Evolutionary conservation across 2,329 filamentous ascomycete species (phyloP), one percentile per base, ranked within the genome.

Genomic region (Pestalotiopsis sp.): DNA sequence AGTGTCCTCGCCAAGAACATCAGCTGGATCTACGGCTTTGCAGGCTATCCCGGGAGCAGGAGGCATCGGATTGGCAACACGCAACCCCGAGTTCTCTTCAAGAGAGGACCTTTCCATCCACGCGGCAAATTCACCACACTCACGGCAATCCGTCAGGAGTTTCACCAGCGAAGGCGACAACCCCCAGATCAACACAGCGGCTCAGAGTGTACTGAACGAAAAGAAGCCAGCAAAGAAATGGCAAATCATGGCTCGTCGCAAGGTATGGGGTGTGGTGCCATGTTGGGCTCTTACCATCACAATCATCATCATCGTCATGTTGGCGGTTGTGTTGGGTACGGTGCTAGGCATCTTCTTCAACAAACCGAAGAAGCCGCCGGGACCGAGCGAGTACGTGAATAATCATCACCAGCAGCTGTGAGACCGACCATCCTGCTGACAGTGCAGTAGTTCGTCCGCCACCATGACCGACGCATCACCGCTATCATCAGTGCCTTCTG

Each of bases 81-180:
- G 87, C 31, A 86, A 91, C 69, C 89, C 89, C 0, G 89, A 91
- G 72, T 91, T 89, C 77, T 84, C 87, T 14, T 89, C 88, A 1
- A 83, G 82, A 4, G 88, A 89, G 58, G 85, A 90, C 63, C 77
- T 89, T 1, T 45, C 58, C 38, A 36, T 66, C 6, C 81, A 83
- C 39, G 71, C 69, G 36, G 70, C 76, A 61, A 72, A 70, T 60
- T 82, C 83, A 5, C 83, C 84, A 31, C 82, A 82, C 31, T 86
- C 87, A 14, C 83, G 84, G 6, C 83, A 84, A 62, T 89, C 87
- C 0, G 80, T 85, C 1, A 80, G 85, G 52, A 90, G 87, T 72
- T 83, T 85, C 56, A 78, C 77, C 4, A 87, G 84, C 1, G 85
- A 87, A 4, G 77, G 73, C 7, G 90, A 86, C 71, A 82, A 84